phyloP scores from a whole-genome alignment of 352 stramenopile genomes.

The Phytophthora meadii region DNA sequence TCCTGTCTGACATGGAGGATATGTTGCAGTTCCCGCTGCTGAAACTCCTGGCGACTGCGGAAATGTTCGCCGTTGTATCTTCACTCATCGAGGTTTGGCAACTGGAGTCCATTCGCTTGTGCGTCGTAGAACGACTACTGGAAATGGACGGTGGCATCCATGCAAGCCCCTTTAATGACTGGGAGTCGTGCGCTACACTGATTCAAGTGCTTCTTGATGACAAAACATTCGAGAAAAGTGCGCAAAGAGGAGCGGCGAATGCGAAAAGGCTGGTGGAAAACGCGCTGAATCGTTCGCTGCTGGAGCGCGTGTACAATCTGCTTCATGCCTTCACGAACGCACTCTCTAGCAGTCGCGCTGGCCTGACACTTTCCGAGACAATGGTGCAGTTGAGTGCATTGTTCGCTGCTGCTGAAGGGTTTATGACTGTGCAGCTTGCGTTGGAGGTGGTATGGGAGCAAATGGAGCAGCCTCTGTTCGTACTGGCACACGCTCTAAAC shows the following conservation, averaged over 20 bases:
- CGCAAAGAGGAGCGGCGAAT: conserved; percentile 34
- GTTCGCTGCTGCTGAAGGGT: conserved; percentile 54
- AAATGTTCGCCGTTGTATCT: conserved; percentile 45
- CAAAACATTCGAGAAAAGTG: conserved; percentile 37
- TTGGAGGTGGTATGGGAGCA: conserved; percentile 64
- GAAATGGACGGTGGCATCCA: conserved; percentile 18
- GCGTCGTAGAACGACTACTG: conserved; percentile 25
- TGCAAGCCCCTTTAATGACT: conserved; percentile 40
- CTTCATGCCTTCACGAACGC: conserved; percentile 46
- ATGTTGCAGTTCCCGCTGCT: conserved; percentile 55
- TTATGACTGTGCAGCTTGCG: conserved; percentile 50
- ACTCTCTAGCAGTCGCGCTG: conserved; percentile 30
- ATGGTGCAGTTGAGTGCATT: conserved; percentile 54
- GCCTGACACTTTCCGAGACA: conserved; percentile 46
- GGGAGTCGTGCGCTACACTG: conserved; percentile 39
- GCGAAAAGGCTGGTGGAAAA: conserved; percentile 39
- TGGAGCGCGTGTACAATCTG: conserved; percentile 56
- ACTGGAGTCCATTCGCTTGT: conserved; percentile 30
- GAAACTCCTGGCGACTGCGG: conserved; percentile 44
- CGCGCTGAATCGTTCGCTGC: conserved; percentile 40
- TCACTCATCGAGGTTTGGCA: conserved; percentile 50
- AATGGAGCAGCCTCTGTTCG: conserved; percentile 71
- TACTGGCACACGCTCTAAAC: conserved; percentile 68
- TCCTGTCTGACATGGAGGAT: conserved; percentile 53
- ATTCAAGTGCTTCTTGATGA: conserved; percentile 55